These are phyloP conservation scores for Chlorophyllum brunneum DNA, from an alignment of 768 basidiomycete genomes.

Conservation along the genomic window DNA sequence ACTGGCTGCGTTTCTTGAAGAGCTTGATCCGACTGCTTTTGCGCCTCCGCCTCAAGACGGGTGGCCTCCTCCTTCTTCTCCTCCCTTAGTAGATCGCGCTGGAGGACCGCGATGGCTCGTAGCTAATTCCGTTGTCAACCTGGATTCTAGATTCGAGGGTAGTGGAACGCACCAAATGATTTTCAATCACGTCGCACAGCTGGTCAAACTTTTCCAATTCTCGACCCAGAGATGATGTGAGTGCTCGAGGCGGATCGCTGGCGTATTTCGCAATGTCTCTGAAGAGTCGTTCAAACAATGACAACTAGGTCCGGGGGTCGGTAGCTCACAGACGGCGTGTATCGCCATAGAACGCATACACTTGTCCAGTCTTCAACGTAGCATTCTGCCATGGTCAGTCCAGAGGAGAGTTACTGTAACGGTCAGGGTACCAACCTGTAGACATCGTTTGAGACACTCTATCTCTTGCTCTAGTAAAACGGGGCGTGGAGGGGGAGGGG, in stretches of 20 bases:
- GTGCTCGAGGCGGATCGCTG: slow-evolving; percentile 57
- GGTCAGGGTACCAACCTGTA: slow-evolving; percentile 40
- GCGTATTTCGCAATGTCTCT: slow-evolving; percentile 60
- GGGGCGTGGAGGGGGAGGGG: slow-evolving; percentile 47
- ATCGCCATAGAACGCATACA: slow-evolving; percentile 68
- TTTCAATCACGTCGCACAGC: slow-evolving; percentile 73
- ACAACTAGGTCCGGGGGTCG: background rate
- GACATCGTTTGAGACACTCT: slow-evolving; percentile 47
- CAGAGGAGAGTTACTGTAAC: background rate
- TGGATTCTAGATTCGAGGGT: slow-evolving; percentile 1
- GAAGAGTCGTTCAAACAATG: background rate
- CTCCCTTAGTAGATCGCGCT: slow-evolving; percentile 64
- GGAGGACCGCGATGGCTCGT: slow-evolving; percentile 66
- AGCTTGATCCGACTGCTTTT: slow-evolving; percentile 29
- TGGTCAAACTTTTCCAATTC: slow-evolving; percentile 81
- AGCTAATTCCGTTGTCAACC: slow-evolving; percentile 41
- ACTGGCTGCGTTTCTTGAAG: slow-evolving; percentile 8
- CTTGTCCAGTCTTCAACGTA: slow-evolving; percentile 66
- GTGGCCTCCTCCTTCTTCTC: slow-evolving; percentile 30
- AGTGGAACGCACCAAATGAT: slow-evolving; percentile 50
- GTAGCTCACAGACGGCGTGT: slow-evolving; percentile 55
- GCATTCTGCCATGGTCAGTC: slow-evolving; percentile 39
- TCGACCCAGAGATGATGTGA: slow-evolving; percentile 62
- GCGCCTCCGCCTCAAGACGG: slow-evolving; percentile 16
- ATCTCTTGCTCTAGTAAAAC: slow-evolving; percentile 63